Conservation (phyloP, 1,284 basidiomycete species). For the Schizophyllum amplum region DNA sequence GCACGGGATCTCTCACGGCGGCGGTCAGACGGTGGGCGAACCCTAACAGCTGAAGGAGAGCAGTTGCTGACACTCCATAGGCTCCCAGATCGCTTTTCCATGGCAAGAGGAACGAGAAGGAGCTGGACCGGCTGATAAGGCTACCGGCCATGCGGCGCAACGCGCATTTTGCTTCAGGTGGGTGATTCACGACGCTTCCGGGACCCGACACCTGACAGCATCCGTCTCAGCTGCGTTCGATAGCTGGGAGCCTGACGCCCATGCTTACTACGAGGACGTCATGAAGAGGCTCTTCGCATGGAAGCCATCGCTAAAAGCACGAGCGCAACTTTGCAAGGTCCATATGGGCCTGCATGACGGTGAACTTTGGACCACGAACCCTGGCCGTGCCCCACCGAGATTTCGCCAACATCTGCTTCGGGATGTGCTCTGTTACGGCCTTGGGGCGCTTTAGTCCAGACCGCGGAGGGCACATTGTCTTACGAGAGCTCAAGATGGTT, state of each 20-base stretch:
- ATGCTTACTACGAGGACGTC: neutral
- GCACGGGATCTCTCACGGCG: constrained; percentile 4
- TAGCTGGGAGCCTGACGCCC: neutral
- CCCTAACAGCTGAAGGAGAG: too few relatives aligned
- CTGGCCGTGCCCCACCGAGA: neutral
- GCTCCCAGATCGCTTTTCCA: neutral
- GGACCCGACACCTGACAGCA: too few relatives aligned
- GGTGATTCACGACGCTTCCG: too few relatives aligned
- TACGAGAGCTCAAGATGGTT: constrained; percentile 2
- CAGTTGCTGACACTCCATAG: too few relatives aligned
- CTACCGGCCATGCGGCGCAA: neutral
- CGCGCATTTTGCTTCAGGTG: neutral
- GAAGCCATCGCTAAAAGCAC: neutral
- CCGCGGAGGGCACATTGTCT: constrained; percentile 4
- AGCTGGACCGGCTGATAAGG: neutral
- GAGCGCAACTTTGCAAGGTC: neutral
- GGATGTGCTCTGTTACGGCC: constrained; percentile 7
- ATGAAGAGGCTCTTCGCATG: neutral
- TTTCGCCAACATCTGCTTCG: neutral
- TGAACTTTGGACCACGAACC: constrained; percentile 3
- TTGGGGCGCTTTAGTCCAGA: constrained; percentile 1
- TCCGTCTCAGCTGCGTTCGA: neutral
- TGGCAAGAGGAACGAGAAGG: neutral
- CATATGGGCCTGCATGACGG: constrained; percentile 1
- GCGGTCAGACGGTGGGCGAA: neutral